Base-by-base conservation (phyloP, 2,329 filamentous ascomycete genomes). In the Emergomyces africanus region DNA sequence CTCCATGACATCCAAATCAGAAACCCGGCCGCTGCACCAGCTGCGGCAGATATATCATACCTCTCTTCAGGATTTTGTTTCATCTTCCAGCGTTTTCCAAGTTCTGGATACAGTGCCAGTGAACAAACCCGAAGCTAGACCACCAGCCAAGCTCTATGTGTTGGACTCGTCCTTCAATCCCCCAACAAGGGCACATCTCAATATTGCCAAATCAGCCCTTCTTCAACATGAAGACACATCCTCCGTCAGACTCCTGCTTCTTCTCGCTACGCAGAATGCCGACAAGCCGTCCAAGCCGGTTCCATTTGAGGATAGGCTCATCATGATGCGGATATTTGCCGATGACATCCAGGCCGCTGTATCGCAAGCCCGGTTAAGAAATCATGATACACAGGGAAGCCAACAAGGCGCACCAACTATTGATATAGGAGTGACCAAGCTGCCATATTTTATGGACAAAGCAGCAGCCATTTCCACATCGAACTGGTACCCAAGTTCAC, bases 81-180 rank as follows among this genome's bases (percentile, higher is more conserved):
- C 69, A 4, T 78, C 76, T 5, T 59, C 66, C 15, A 68, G 65
- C 44, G 64, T 66, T 23, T 71, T 75, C 20, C 70, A 74, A 51
- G 58, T 72, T 44, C 58, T 72, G 42, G 65, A 67, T 50, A 66
- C 67, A 5, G 61, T 72, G 12, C 60, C 66, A 20, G 65, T 57
- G 23, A 58, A 64, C 18, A 53, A 61, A 30, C 50, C 60, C 33
- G 57, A 33, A 28, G 63, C 54, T 51, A 55, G 55, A 46, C 61
- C 53, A 56, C 66, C 69, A 39, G 64, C 66, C n/a, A 65, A 68
- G n/a, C 77, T 86, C 57, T 83, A 83, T 70, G 82, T 86, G 59
- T 75, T 86, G 51, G 83, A 86, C 67, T 85, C 83, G 0, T 84
- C 82, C 28, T 86, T 85, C 77, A 86, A 86, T 62, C 83, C 83